These are phyloP conservation scores for Fusarium marasasianum DNA, from an alignment of 2,329 filamentous ascomycete genomes.

Conservation along the genomic window DNA sequence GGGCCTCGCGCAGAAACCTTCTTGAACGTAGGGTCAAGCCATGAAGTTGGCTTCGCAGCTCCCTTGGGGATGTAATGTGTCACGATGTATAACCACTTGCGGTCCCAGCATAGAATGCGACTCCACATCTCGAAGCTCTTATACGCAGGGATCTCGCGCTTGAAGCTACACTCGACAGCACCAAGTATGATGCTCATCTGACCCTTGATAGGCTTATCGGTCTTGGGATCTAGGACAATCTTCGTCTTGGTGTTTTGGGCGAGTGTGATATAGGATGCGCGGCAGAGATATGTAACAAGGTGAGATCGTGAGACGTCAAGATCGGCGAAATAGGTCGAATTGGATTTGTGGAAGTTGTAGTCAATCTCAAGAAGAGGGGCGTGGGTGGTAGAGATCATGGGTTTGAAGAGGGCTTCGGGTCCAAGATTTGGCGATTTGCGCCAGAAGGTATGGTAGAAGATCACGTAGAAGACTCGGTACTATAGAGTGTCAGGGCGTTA, in stretches of 20 bases:
- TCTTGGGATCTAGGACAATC: slow-evolving; percentile 60
- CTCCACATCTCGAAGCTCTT: slow-evolving; percentile 78
- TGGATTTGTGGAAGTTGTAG: slow-evolving; percentile 86
- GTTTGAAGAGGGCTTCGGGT: slow-evolving; percentile 76
- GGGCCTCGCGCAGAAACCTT: slow-evolving; percentile 53
- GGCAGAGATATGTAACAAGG: slow-evolving; percentile 75
- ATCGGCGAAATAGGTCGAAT: slow-evolving; percentile 87
- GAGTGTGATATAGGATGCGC: slow-evolving; percentile 64
- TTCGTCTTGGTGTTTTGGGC: slow-evolving; percentile 59
- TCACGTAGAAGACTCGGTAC: slow-evolving; percentile 67
- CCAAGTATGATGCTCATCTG: slow-evolving; percentile 73
- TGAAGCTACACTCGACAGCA: slow-evolving; percentile 78
- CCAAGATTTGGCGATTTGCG: slow-evolving; percentile 59
- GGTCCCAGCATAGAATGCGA: slow-evolving; percentile 77
- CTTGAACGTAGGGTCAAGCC: slow-evolving; percentile 59
- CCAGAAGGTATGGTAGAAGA: slow-evolving; percentile 63
- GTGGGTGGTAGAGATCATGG: slow-evolving; percentile 72
- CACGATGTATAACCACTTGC: slow-evolving; percentile 82
- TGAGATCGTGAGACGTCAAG: slow-evolving; percentile 86
- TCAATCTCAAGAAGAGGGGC: slow-evolving; percentile 82
- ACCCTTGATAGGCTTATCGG: slow-evolving; percentile 61
- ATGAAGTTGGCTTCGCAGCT: slow-evolving; percentile 63
- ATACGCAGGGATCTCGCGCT: slow-evolving; percentile 76
- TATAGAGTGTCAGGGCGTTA: slow-evolving; percentile 41
- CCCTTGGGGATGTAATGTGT: slow-evolving; percentile 77